Base-by-base conservation (phyloP, 495 filamentous ascomycete genomes). In the Extremus antarcticus region DNA sequence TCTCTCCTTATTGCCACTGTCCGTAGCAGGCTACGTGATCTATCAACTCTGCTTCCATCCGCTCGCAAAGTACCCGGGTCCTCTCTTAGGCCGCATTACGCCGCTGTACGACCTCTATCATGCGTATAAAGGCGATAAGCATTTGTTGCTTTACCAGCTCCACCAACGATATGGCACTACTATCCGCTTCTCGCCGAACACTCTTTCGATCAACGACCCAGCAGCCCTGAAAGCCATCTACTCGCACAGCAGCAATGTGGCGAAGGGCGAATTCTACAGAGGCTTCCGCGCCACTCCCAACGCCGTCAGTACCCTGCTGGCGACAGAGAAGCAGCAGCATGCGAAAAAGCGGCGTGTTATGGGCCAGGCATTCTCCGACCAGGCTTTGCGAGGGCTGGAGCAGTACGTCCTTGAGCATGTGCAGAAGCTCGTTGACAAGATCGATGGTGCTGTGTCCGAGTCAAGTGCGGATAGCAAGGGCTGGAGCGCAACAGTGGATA, bases 61-160 rank as follows among this genome's bases (percentile, higher is more conserved):
- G 3, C 65, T 85, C 3, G 74, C 79, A n/a, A 79, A 78, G 59
- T 85, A 84, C 55, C 82, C 82, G 1, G 83, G 83, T 0, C 83
- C 82, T 0, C 67, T 79, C 29, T 64, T 82, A 1, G 79, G 74
- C 50, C 49, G 78, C 76, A 66, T 81, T 43, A 79, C 81, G 19
- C 72, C 76, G 58, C 73, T 71, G 54, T 76, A 81, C 63, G 69
- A 74, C 39, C 70, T 76, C 38, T 79, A 81, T 56, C 74, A 84
- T 66, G 72, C 78, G 21, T 80, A 69, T 65, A 73, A 71, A 55
- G 77, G 79, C 40, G 78, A 86, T 60, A 69, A 74, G 3, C 83
- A 85, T 56, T 63, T 85, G 25, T 71, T 81, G 49, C 77, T 82
- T 56, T 74, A 70, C 68, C 59, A 46, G 16, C 23, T 24, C 10